Base-by-base conservation (phyloP, 2,329 filamentous ascomycete species). In the Phaeosphaeriaceae sp. region DNA sequence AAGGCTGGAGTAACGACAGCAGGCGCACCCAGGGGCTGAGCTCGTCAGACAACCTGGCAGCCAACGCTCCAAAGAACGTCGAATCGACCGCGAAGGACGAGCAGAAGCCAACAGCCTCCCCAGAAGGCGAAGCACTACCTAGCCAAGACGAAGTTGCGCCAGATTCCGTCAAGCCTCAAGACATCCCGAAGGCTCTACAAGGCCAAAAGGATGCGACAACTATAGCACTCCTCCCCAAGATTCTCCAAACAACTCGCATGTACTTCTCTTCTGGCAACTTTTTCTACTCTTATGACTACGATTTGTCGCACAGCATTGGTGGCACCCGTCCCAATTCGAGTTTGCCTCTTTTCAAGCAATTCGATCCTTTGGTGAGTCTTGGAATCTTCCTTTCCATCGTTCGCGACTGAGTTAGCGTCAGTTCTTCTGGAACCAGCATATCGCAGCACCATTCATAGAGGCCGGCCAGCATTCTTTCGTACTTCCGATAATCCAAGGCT, bases 201-300 rank as follows among this genome's bases (percentile, higher is more conserved):
- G 76, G 76, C 21, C 63, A 68, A 6, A 69, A 71, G 50, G 71
- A 78, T 47, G 74, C 72, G 2, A 68, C 70, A 2, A 77, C 75
- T 1, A 58, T 73, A 32, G 66, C 71, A 0, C 60, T 98, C 30
- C 82, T 97, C 11, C 94, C 94, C 1, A 97, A 97, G 72, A 83
- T 98, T 42, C 78, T 99, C 44, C 87, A 91, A 43, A 96, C 92
- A 30, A 89, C 93, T 1, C 92, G 92, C 71, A 87, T 98, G 55
- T 87, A 97, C 60, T 94, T 97, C 72, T 89, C 91, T 1, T 86
- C 89, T 0, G 86, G 86, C 63, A 97, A 92, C 75, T 98, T 97
- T 77, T 98, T 91, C 81, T 99, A 94, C 77, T 94, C 94, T 0
- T 97, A 99, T 76, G 95, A 99, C 65, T 86, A 94, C 74, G 94